Conservation (phyloP, 495 filamentous ascomycete species). For the Neurospora discreta region DNA sequence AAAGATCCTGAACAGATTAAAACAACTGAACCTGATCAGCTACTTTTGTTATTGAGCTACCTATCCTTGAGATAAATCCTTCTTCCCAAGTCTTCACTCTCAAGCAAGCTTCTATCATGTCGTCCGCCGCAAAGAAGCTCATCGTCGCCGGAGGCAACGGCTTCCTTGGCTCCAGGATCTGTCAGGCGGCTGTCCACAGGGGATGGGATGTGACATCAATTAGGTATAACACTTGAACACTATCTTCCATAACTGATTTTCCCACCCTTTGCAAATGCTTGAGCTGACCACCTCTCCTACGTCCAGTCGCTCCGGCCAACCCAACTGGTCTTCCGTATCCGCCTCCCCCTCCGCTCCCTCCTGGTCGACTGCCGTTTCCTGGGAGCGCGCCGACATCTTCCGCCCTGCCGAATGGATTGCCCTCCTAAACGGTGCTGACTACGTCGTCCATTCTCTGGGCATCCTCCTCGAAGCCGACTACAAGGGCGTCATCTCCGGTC, state of each 20-base stretch:
- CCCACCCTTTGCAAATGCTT: background rate
- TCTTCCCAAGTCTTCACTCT: background rate
- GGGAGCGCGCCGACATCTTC: slow-evolving; percentile 81
- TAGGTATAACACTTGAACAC: slow-evolving; percentile 40
- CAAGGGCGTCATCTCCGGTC: slow-evolving; percentile 78
- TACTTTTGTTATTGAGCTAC: too few species aligned
- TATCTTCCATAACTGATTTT: too few species aligned
- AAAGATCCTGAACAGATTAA: background rate
- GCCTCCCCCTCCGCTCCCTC: slow-evolving; percentile 57
- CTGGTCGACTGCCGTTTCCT: slow-evolving; percentile 74
- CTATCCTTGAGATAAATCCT: background rate
- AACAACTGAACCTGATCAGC: too few species aligned
- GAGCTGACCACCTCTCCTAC: background rate
- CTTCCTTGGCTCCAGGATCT: slow-evolving; percentile 91
- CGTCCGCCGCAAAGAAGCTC: slow-evolving; percentile 48
- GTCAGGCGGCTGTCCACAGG: slow-evolving; percentile 68
- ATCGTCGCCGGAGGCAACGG: slow-evolving; percentile 90
- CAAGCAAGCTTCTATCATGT: slow-evolving; percentile 2
- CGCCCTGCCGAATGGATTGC: slow-evolving; percentile 65
- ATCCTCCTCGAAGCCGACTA: slow-evolving; percentile 98
- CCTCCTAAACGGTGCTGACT: slow-evolving; percentile 60
- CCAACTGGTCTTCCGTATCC: slow-evolving; percentile 70
- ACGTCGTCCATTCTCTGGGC: slow-evolving; percentile 85
- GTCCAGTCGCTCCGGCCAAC: slow-evolving; percentile 73
- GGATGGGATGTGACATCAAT: slow-evolving; percentile 87